Evolutionary conservation across 192 early-diverging fungal genomes (phyloP).

Genomic region (Backusella parvicylindrica): DNA sequence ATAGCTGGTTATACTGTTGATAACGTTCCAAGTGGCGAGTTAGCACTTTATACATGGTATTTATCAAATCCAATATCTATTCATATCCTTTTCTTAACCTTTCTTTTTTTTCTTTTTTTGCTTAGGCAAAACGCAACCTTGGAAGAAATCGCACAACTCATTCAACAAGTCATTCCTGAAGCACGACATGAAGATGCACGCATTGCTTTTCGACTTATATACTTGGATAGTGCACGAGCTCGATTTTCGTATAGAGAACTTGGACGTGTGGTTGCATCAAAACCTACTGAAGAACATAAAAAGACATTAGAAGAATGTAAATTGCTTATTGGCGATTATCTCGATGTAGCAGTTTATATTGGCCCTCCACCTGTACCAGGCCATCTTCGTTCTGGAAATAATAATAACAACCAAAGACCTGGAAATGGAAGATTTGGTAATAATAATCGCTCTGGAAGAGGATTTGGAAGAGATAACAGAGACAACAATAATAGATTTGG

Average conservation of each 20-base stretch:
- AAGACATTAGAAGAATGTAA: constrained; percentile 48
- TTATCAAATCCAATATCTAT: background rate
- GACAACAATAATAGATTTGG: constrained; percentile 2
- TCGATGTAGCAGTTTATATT: constrained; percentile 48
- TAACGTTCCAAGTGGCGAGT: constrained; percentile 40
- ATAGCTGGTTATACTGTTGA: constrained; percentile 33
- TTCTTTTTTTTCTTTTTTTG: background rate
- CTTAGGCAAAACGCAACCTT: constrained; percentile 60
- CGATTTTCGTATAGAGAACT: constrained; percentile 39
- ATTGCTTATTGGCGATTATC: constrained; percentile 58
- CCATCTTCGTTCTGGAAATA: background rate
- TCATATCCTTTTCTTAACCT: background rate
- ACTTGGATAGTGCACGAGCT: constrained; percentile 37
- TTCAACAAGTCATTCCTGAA: constrained; percentile 41
- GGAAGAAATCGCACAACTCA: constrained; percentile 52
- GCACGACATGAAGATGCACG: constrained; percentile 36
- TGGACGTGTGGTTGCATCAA: constrained; percentile 32
- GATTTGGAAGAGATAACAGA: background rate
- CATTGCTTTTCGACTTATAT: constrained; percentile 48
- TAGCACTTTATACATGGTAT: constrained; percentile 58
- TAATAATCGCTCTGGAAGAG: background rate
- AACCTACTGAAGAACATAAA: constrained; percentile 33
- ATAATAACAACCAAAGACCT: background rate
- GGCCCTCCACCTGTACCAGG: constrained; percentile 18
- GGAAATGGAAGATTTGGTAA: background rate